These are phyloP conservation scores for Azolla pinnata DNA, from an alignment of 75 land plant genomes.

Conservation along the genomic window DNA sequence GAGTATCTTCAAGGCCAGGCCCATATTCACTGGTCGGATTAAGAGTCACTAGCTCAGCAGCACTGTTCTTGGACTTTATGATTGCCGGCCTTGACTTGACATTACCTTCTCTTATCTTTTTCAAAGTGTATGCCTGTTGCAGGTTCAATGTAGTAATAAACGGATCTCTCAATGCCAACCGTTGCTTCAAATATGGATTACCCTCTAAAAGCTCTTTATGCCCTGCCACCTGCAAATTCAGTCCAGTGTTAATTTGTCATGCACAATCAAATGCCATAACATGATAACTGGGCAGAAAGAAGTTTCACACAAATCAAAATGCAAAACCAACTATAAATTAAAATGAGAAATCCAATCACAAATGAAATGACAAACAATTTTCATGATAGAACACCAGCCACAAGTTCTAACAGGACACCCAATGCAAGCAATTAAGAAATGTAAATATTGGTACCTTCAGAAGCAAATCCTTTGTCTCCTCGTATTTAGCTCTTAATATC, in stretches of 20 bases:
- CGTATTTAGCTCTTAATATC: slow-evolving; percentile 41
- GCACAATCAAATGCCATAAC: neutral
- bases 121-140: slow-evolving; percentile 77
- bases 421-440: too few relatives aligned
- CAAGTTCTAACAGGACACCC: too few relatives aligned
- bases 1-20: slow-evolving; percentile 40
- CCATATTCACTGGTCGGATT: slow-evolving; percentile 25
- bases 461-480: slow-evolving; percentile 53
- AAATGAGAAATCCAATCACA: too few relatives aligned
- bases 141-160: slow-evolving; percentile 89
- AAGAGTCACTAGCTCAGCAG: slow-evolving; percentile 14
- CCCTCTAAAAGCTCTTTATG: slow-evolving; percentile 80
- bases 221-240: slow-evolving; percentile 62
- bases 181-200: slow-evolving; percentile 78
- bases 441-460: slow-evolving; percentile 73
- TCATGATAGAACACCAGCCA: too few relatives aligned
- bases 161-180: slow-evolving; percentile 73
- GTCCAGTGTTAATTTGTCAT: neutral
- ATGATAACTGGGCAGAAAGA: too few relatives aligned
- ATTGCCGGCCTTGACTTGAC: neutral
- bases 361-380: too few relatives aligned
- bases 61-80: neutral
- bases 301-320: too few relatives aligned
- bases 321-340: too few relatives aligned
- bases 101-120: slow-evolving; percentile 47